Percentiles rank a stretch among this genome's conserved stretches.
These are phyloP conservation scores for Bauhinia variegata DNA, from an alignment of 306 rosid species.

Conservation along the genomic window DNA sequence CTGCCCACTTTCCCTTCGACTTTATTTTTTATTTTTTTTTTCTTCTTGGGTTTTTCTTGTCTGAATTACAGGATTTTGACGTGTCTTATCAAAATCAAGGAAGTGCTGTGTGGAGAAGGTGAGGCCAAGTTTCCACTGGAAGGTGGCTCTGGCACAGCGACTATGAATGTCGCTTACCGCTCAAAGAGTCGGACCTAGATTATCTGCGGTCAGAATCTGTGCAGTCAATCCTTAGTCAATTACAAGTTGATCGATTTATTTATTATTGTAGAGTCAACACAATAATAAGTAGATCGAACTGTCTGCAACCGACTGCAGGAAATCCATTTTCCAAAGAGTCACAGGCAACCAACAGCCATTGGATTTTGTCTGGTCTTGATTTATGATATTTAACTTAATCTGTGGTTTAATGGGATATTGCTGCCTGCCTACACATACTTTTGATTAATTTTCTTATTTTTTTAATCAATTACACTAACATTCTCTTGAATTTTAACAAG, in stretches of 20 bases:
- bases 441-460: not conserved
- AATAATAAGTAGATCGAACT: too few species aligned
- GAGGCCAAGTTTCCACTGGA: conserved; percentile 59
- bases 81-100: conserved; percentile 50
- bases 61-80: conserved; percentile 34
- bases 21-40: not conserved
- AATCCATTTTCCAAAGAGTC: too few species aligned
- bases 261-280: too few species aligned
- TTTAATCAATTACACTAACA: not conserved
- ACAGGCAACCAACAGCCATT: conserved; percentile 26
- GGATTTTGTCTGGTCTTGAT: conserved; percentile 33
- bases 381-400: not conserved
- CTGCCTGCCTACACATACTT: too few species aligned
- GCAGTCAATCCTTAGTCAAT: too few species aligned
- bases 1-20: not conserved
- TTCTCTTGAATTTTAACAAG: too few species aligned
- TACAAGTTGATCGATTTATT: too few species aligned
- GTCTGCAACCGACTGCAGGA: too few species aligned
- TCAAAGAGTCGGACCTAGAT: too few species aligned
- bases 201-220: too few species aligned
- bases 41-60: conserved; percentile 12
- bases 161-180: conserved; percentile 12
- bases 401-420: too few species aligned
- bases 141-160: conserved; percentile 22
- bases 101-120: conserved; percentile 65